Evolutionary conservation across 2,329 filamentous ascomycete genomes (phyloP), one percentile per base, ranked within the genome.

Genomic region (Alternaria angustiovoidea): DNA sequence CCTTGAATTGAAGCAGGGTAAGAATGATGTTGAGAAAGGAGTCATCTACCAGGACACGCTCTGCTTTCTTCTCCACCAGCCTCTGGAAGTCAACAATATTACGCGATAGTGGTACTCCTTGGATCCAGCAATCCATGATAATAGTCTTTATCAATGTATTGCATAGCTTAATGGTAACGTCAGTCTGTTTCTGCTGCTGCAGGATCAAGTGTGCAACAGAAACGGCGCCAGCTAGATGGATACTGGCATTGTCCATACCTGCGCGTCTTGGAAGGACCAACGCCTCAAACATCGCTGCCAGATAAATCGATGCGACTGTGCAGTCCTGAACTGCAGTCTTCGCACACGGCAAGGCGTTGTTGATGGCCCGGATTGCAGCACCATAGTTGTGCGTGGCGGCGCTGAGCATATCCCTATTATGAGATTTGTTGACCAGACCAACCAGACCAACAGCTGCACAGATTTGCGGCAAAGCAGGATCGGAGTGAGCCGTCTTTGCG

Each of bases 251-350:
- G 7, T 63, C 49, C 49, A 72, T 65, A 9, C 66, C 68, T 26
- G 51, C 54, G 0, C 49, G 46, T 9, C 56, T 54, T 16, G 70
- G 67, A 9, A 66, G 54, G 26, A 71, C 60, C 48, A 75, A 53
- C 11, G 71, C 62, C 53, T 75, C 72, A 54, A 71, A 75, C 63
- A 74, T 72, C 9, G 69, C 65, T 2, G 71, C 62, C 43, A 73
- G 57, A 48, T 74, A 59, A 6, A 75, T 68, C 2, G 70, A 65
- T 36, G 70, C 60, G 2, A 75, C 61, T 7, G 67, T 71, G 5
- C 69, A 59, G 28, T 74, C 72, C 24, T 57, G 51, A 12, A 53
- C 41, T 7, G 58, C 68, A 11, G 41, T 43, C 7, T 58, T 62
- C 1, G 66, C 53, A 18, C 51, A 57, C 2, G 63, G 64, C 32